Evolutionary conservation across 257 asterid species (phyloP).

Genomic region (Ophiorrhiza pumila): DNA sequence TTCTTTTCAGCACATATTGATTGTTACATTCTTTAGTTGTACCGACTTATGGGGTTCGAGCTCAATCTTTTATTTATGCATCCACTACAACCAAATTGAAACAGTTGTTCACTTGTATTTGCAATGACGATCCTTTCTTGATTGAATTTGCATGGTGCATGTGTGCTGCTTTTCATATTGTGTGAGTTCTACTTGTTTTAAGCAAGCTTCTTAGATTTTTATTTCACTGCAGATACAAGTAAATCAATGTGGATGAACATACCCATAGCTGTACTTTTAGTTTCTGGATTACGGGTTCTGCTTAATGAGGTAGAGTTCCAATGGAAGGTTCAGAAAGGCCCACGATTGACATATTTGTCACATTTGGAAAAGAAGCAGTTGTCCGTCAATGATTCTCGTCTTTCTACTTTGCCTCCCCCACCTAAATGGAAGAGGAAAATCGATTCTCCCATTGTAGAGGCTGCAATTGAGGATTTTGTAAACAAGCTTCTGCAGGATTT

Average conservation of each 20-base stretch:
- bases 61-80: not conserved
- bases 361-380: conserved; percentile 90
- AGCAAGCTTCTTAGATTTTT: conserved; percentile 7
- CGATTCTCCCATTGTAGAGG: conserved; percentile 78
- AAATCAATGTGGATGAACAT: conserved; percentile 92
- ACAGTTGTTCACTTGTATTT: not conserved
- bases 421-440: conserved; percentile 90
- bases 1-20: not conserved
- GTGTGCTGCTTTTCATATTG: not conserved
- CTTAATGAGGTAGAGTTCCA: conserved; percentile 75
- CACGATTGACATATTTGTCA: conserved; percentile 59
- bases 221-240: conserved; percentile 72
- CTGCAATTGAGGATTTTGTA: conserved; percentile 77
- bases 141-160: not conserved
- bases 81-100: not conserved
- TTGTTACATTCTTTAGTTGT: not conserved
- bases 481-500: conserved; percentile 81
- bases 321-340: conserved; percentile 61
- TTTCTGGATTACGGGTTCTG: conserved; percentile 65
- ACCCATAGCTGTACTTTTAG: conserved; percentile 80
- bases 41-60: not conserved
- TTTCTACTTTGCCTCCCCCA: conserved; percentile 51
- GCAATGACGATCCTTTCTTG: not conserved
- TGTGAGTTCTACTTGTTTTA: conserved; percentile 7
- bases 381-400: conserved; percentile 84